Evolutionary conservation across 192 early-diverging fungal species (phyloP), one percentile per base, ranked within the genome.

Genomic region (Coemansia sp.): DNA sequence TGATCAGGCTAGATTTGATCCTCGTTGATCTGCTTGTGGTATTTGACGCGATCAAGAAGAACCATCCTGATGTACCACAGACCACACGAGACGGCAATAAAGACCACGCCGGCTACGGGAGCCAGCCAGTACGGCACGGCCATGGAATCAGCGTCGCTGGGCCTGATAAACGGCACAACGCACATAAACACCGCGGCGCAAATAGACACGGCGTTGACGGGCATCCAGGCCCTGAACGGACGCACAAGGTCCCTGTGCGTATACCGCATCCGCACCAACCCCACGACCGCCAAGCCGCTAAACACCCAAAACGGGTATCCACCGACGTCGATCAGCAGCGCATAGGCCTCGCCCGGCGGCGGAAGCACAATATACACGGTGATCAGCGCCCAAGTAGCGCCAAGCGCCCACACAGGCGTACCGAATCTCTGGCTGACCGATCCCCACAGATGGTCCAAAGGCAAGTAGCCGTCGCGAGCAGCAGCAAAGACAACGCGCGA

Each of bases 301-400:
- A 88, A 84, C 46, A 82, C 55, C 75, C 79, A 84, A 11, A 68
- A 60, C 6, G 85, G 81, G 42, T 86, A 88, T 1, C 81, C 70
- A 13, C 70, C 66, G 35, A 85, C 59, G 59, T 86, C 74, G 55
- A 86, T 65, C 9, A 86, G 52, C 27, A 88, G 84, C 35, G 73
- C 76, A 58, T 81, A 86, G 2, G 79, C 82, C 54, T 83, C 68
- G 42, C 81, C 78, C 1, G 82, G 69, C 9, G 78, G 82, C 54
- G 75, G 81, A 1, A 60, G 62, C 24, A 82, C 67, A 16, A 84
- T 68, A 67, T 64, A 84, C 60, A 71, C 50, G 10, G 61, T 47
- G 1, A 67, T 65, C 50, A 79, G 55, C 4, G 64, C 25, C 13
- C 45, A 62, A 34, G 46, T 58, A 14, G 68, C 45, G 6, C 13